These are phyloP conservation scores for Pyrus hybrid DNA, from an alignment of 331 rosid genomes.

Conservation along the genomic window DNA sequence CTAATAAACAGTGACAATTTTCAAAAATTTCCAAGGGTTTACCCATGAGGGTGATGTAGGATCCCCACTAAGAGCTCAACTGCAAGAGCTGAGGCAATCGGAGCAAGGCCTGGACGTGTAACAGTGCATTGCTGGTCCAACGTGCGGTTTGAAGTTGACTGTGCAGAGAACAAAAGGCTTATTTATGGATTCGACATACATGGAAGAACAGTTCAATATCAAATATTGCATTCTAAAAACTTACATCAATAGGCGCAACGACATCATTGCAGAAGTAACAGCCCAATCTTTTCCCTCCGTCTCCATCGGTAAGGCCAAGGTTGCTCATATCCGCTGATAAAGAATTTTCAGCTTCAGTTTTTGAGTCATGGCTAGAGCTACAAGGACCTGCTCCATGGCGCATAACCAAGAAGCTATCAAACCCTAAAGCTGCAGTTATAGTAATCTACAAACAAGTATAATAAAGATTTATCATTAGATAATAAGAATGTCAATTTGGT, in stretches of 20 bases:
- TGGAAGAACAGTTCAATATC: background rate
- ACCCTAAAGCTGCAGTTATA: slow-evolving; percentile 78
- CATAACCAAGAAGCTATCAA: slow-evolving; percentile 91
- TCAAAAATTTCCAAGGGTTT: slow-evolving; percentile 5
- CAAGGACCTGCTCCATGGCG: slow-evolving; percentile 91
- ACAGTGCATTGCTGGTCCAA: slow-evolving; percentile 96
- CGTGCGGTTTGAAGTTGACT: slow-evolving; percentile 86
- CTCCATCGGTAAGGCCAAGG: slow-evolving; percentile 19
- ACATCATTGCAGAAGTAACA: slow-evolving; percentile 91
- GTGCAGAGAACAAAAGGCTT: slow-evolving; percentile 19
- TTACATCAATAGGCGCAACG: slow-evolving; percentile 90
- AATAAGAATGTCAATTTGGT: background rate
- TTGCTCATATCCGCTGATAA: slow-evolving; percentile 25
- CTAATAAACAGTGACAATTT: background rate
- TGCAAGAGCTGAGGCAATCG: slow-evolving; percentile 80
- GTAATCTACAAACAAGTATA: slow-evolving; percentile 46
- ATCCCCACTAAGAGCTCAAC: slow-evolving; percentile 79
- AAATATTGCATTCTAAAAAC: background rate
- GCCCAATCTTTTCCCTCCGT: slow-evolving; percentile 58
- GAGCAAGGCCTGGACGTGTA: slow-evolving; percentile 91
- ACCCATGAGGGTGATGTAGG: slow-evolving; percentile 85
- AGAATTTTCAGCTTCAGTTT: slow-evolving; percentile 31
- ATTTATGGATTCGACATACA: background rate
- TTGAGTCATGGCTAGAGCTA: slow-evolving; percentile 19
- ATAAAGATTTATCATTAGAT: background rate